Base-by-base conservation (phyloP, 345 rosid species). In the Citrus sp. region DNA sequence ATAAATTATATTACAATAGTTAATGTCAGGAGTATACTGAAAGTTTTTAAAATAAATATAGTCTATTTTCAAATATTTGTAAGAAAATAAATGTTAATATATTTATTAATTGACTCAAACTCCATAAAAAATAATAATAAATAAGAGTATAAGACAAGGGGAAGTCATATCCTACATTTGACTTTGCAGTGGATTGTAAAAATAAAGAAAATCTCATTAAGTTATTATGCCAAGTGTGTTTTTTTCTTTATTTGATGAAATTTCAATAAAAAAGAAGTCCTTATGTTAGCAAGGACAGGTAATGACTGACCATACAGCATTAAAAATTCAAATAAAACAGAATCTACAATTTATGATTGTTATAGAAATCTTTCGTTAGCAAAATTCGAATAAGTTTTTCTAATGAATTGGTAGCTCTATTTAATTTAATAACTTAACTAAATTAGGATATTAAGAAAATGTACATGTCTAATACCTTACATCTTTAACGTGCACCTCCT, bases 351-450 rank as follows among this genome's bases (percentile, higher is more conserved):
- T 70, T 6, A 49, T 49, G 37, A 70, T 2, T 24, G 30, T 19
- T 28, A 28, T 70, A 5, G 8, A 49, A 49, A 27, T 27, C 30
- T 28, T 62, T 25, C 1, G 30, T 1, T 25, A 10, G 27, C 28
- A 24, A 25, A 61, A 61, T 61, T 9, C 4, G 3, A 30, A 56
- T 8, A 25, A 10, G 12, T 9, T 22, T 22, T 35, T 67, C n/a
- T 0, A 37, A 3, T 46, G 25, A 67, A 9, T 67, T 37, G 28
- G 51, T 2, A 9, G 24, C 7, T 25, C 18, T 5, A 40, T 42
- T 70, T 70, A 25, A 73, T 24, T 73, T 59, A 24, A 59, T 73
- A 22, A 59, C 35, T 73, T 73, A 66, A 24, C 67, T 37, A 37
- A 13, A 22, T 58, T 13, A 35, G n/a, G 46, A 59, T 32, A 16